phyloP scores from a whole-genome alignment of 257 asterid species.

The Salvia hispanica region DNA sequence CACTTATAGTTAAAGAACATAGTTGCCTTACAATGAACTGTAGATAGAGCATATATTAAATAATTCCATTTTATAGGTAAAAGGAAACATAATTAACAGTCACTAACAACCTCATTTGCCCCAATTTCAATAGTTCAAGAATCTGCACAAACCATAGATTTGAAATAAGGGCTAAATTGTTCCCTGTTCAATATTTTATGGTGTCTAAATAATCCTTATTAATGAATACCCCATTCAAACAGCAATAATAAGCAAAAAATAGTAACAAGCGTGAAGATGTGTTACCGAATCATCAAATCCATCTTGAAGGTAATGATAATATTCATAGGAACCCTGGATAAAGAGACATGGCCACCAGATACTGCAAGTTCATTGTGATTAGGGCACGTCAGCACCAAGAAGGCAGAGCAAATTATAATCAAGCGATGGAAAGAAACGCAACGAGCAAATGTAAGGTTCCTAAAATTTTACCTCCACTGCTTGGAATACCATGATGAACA shows the following conservation, averaged over 20 bases:
- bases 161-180: background rate
- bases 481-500: slow-evolving; percentile 84
- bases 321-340: slow-evolving; percentile 95
- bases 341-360: slow-evolving; percentile 71
- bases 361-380: slow-evolving; percentile 51
- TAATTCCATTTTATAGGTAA: background rate
- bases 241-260: background rate
- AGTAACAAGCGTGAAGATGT: slow-evolving; percentile 25
- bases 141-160: background rate
- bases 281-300: slow-evolving; percentile 97
- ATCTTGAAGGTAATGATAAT: slow-evolving; percentile 91
- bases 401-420: slow-evolving; percentile 5
- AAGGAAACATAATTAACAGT: background rate
- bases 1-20: slow-evolving; percentile 11
- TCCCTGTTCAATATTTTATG: background rate
- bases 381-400: slow-evolving; percentile 25
- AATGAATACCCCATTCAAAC: background rate
- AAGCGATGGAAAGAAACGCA: slow-evolving; percentile 19
- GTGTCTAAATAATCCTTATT: background rate
- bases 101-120: background rate
- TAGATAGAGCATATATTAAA: background rate
- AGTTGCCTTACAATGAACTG: slow-evolving; percentile 2
- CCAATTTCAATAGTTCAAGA: background rate
- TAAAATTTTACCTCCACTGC: slow-evolving; percentile 72
- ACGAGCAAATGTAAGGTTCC: slow-evolving; percentile 21